Percentiles rank a stretch among this genome's conserved stretches.
Conservation (phyloP, 352 stramenopile genomes). For the Phytophthora podocarpi region DNA sequence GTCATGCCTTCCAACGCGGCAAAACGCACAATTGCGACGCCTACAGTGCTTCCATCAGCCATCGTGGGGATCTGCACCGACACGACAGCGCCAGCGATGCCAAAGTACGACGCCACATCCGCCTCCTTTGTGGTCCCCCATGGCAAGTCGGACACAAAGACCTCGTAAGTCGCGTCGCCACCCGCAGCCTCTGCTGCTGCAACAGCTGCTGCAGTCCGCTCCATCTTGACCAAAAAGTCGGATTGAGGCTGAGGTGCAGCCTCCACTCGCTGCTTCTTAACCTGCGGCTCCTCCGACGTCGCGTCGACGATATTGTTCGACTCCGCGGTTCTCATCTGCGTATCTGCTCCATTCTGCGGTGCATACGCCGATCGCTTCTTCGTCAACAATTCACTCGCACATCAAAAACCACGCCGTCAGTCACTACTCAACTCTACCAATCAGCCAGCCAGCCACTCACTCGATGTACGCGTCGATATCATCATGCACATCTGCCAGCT, state of each 20-base stretch:
- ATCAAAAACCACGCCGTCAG: constrained; percentile 1
- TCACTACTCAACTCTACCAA: background rate
- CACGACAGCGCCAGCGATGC: constrained; percentile 51
- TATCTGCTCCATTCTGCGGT: background rate
- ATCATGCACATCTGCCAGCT: constrained; percentile 39
- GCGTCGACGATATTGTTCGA: constrained; percentile 27
- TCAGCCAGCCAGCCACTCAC: constrained; percentile 27
- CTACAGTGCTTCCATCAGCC: constrained; percentile 71
- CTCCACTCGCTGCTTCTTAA: constrained; percentile 46
- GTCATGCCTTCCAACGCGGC: constrained; percentile 50
- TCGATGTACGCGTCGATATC: constrained; percentile 71
- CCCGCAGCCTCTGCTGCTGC: constrained; percentile 20
- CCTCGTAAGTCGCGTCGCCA: constrained; percentile 37
- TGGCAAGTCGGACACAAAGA: constrained; percentile 72
- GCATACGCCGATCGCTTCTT: constrained; percentile 40
- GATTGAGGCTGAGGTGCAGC: constrained; percentile 3
- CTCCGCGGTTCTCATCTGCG: background rate
- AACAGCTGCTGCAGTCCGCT: constrained; percentile 37
- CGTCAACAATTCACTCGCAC: constrained; percentile 38
- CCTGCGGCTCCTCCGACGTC: constrained; percentile 26
- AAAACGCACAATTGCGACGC: constrained; percentile 69
- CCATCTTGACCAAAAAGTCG: constrained; percentile 55
- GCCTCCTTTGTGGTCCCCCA: constrained; percentile 50
- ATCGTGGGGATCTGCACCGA: constrained; percentile 75
- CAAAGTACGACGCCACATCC: constrained; percentile 72